Evolutionary conservation across 2,329 filamentous ascomycete genomes (phyloP).

Genomic region (Sporothrix brasiliensis): DNA sequence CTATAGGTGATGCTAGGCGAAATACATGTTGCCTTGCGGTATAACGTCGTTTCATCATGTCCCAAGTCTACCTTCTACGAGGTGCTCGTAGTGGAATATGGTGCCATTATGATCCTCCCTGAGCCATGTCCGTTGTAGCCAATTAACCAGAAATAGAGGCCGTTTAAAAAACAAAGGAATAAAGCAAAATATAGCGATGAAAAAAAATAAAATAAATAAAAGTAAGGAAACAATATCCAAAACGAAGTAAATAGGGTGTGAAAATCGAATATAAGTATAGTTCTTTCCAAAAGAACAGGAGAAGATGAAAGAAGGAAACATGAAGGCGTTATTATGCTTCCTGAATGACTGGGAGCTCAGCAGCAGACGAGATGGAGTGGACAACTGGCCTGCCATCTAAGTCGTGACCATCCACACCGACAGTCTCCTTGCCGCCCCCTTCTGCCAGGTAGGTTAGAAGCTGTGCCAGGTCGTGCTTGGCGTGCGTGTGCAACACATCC

Average conservation of each 20-base stretch:
- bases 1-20: not conserved
- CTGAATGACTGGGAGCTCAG: slow-evolving; percentile 30
- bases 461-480: slow-evolving; percentile 49
- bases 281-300: slow-evolving; percentile 13
- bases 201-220: not conserved
- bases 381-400: not conserved
- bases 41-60: slow-evolving; percentile 27
- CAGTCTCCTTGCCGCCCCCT: not conserved
- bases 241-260: not conserved
- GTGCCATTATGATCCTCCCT: slow-evolving; percentile 13
- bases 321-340: slow-evolving; percentile 22
- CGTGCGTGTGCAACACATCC: slow-evolving; percentile 47
- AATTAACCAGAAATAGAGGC: not conserved
- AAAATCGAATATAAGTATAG: slow-evolving; percentile 6
- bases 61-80: not conserved
- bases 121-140: not conserved
- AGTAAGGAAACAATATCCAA: not conserved
- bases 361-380: not conserved
- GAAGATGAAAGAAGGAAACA: not conserved
- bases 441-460: slow-evolving; percentile 41
- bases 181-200: not conserved
- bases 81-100: not conserved
- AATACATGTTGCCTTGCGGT: slow-evolving; percentile 42
- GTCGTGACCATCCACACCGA: not conserved
- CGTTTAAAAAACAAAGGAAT: not conserved